Percentiles rank a stretch among this genome's conserved stretches.
phyloP scores from a whole-genome alignment of 2,329 filamentous ascomycete genomes.

The Pseudogymnoascus sp. region DNA sequence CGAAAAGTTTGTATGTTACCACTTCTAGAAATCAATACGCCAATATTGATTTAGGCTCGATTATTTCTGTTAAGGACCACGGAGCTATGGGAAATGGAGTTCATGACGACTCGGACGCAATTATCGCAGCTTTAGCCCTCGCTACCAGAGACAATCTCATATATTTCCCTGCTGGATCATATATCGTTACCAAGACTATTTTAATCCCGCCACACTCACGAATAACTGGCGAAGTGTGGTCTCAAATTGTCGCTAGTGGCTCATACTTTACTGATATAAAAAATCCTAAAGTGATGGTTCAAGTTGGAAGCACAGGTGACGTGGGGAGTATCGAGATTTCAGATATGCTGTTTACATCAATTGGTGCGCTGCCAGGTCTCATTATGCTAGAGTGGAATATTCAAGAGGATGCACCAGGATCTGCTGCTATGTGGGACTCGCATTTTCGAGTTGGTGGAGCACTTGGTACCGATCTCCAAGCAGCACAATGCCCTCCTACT shows the following conservation, averaged over 20 bases:
- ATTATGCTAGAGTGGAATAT: constrained; percentile 35
- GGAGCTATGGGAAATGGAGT: constrained; percentile 58
- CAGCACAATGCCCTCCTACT: constrained; percentile 26
- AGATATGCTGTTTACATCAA: constrained; percentile 35
- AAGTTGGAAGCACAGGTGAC: constrained; percentile 33
- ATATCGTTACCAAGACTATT: constrained; percentile 42
- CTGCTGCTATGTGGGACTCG: constrained; percentile 29
- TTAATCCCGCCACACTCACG: constrained; percentile 34
- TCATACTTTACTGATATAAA: constrained; percentile 29
- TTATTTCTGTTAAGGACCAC: constrained; percentile 55
- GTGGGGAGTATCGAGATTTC: constrained; percentile 37
- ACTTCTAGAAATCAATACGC: constrained; percentile 26
- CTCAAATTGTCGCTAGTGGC: constrained; percentile 31
- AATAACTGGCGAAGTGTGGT: constrained; percentile 35
- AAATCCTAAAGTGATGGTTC: constrained; percentile 11
- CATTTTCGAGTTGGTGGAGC: constrained; percentile 35
- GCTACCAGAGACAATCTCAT: constrained; percentile 37
- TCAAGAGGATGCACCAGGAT: constrained; percentile 25
- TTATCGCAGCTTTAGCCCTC: constrained; percentile 10
- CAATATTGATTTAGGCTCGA: background rate
- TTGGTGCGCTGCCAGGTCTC: constrained; percentile 30
- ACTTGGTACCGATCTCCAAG: constrained; percentile 28
- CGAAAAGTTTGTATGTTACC: too few species aligned
- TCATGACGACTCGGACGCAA: constrained; percentile 69
- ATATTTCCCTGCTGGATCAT: constrained; percentile 48